A percentile compares a stretch with the other conserved stretches of the same genome.
phyloP scores from a whole-genome alignment of 345 rosid genomes.

The Salix brachista region DNA sequence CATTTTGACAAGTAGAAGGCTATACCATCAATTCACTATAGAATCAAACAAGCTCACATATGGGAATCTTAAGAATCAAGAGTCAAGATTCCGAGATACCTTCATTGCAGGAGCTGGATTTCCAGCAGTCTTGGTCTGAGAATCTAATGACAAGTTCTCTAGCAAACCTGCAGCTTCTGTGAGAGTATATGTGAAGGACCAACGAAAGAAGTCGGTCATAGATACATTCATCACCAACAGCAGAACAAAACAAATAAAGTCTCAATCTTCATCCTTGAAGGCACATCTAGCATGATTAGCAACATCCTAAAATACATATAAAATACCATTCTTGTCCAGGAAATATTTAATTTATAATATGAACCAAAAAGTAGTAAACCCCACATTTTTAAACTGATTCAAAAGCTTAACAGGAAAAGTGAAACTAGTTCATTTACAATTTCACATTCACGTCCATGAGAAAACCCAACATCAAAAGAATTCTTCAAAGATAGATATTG shows the following conservation, averaged over 20 bases:
- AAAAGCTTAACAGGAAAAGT: background rate
- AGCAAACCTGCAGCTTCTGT: constrained; percentile 58
- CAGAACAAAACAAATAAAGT: background rate
- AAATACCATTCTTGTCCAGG: background rate
- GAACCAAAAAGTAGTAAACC: no score
- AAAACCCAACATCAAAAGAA: no score
- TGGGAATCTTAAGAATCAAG: background rate
- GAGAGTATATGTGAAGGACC: constrained; percentile 31
- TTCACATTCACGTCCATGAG: no score
- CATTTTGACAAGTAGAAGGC: constrained; percentile 10
- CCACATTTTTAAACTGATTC: no score
- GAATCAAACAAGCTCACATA: background rate
- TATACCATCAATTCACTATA: constrained; percentile 9
- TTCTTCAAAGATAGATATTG: no score
- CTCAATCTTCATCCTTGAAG: background rate
- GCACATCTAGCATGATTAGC: background rate
- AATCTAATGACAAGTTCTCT: constrained; percentile 51
- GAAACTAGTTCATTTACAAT: background rate
- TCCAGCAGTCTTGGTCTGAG: constrained; percentile 39
- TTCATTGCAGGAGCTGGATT: constrained; percentile 30
- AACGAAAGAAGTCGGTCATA: background rate
- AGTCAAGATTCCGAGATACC: constrained; percentile 28
- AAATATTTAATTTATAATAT: background rate
- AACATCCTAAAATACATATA: background rate
- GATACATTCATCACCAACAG: background rate